Evolutionary conservation across 2,329 filamentous ascomycete species (phyloP), one percentile per base, ranked within the genome.

Genomic region (Aspergillus jensenii): DNA sequence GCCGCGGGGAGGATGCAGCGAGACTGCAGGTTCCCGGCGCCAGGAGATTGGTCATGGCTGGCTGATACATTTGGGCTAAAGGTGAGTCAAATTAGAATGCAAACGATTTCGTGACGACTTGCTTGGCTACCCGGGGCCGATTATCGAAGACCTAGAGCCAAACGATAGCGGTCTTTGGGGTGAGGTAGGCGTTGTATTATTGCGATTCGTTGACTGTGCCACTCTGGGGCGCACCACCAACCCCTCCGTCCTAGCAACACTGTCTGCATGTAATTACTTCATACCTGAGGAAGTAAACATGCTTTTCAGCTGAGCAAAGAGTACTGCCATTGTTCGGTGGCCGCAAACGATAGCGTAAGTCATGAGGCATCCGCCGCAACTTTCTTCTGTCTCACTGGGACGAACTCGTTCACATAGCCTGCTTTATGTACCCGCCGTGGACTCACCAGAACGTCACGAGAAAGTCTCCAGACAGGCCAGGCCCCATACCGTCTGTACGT

Each of bases 401-500:
- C 44, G 49, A 35, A 43, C 40, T 56, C 37, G 12, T 59, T 59
- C 55, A 37, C 43, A 33, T 39, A 27, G 4, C 23, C 52, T 55
- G 35, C 55, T 55, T 56, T 52, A 62, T 48, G 62, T 54, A 56
- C 56, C 61, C 37, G 60, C 52, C 55, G 52, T 55, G 44, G 55
- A 31, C 59, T 58, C 45, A 52, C 46, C 37, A 58, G 55, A 59
- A 55, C 60, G 53, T 48, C 50, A 60, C 53, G 40, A 45, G 45
- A 54, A 57, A 60, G 59, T 60, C 58, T 57, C 59, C 59, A 60
- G 64, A 43, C 58, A 60, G 59, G 52, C 57, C 63, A 62, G 62
- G 45, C 60, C 60, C 66, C 52, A 50, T 62, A 60, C 59, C 61
- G 45, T 67, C 64, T 59, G 65, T 67, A 66, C 66, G 59, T 62